Conservation (phyloP, 1,284 basidiomycete species). For the Marasmius fiardii region DNA sequence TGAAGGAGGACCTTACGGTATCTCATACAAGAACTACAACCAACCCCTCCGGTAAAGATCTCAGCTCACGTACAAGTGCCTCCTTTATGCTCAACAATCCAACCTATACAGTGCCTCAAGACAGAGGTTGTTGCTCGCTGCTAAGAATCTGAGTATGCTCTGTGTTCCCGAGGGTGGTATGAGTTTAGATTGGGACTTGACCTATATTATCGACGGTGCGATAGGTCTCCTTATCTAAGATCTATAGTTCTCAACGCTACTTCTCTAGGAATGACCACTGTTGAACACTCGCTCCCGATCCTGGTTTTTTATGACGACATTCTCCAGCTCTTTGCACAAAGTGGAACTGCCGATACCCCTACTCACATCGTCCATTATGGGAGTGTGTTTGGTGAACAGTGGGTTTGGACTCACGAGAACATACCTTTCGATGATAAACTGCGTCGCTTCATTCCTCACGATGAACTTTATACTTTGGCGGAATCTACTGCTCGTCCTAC, state of each 20-base stretch:
- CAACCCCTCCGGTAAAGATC: slow-evolving; percentile 55
- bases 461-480: slow-evolving; percentile 55
- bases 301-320: slow-evolving; percentile 66
- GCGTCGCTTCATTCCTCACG: slow-evolving; percentile 60
- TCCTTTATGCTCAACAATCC: neutral
- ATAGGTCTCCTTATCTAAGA: neutral
- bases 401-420: slow-evolving; percentile 62
- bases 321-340: slow-evolving; percentile 52
- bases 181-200: slow-evolving; percentile 74
- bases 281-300: slow-evolving; percentile 68
- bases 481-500: slow-evolving; percentile 59
- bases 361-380: slow-evolving; percentile 77
- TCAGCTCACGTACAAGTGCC: too few species aligned
- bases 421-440: slow-evolving; percentile 63
- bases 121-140: slow-evolving; percentile 60
- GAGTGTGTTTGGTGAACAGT: slow-evolving; percentile 62
- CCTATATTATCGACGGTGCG: slow-evolving; percentile 69
- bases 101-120: slow-evolving; percentile 52
- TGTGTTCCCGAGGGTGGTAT: slow-evolving; percentile 76
- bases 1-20: slow-evolving; percentile 64
- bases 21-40: slow-evolving; percentile 78
- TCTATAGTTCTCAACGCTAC: neutral
- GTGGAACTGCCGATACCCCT: slow-evolving; percentile 68
- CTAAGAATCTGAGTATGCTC: slow-evolving; percentile 60
- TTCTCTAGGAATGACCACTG: slow-evolving; percentile 69